Evolutionary conservation across 1,284 basidiomycete species (phyloP).

Genomic region (Moniliophthora roreri): DNA sequence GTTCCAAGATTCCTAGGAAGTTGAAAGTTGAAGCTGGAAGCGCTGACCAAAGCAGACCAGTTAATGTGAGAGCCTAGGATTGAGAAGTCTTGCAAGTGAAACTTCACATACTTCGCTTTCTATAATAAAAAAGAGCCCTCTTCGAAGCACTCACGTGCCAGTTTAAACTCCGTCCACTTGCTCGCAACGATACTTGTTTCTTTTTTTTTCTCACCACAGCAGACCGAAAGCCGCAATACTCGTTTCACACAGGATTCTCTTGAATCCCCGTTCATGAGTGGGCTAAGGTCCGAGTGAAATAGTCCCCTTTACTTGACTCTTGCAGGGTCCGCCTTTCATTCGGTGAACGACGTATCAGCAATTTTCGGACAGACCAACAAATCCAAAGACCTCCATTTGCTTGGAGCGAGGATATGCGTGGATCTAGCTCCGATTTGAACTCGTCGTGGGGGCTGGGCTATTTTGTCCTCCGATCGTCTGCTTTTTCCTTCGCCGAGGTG

Average conservation of each 20-base stretch:
- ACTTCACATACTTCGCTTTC: too few species aligned
- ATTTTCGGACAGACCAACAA: slow-evolving; percentile 28
- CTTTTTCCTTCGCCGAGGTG: slow-evolving; percentile 18
- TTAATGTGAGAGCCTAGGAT: too few species aligned
- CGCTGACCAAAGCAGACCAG: too few species aligned
- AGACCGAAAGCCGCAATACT: slow-evolving; percentile 56
- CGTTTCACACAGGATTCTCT: slow-evolving; percentile 39
- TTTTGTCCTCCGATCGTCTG: slow-evolving; percentile 15
- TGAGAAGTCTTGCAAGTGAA: too few species aligned
- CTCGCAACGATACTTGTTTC: too few species aligned
- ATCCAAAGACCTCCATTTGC: slow-evolving; percentile 28
- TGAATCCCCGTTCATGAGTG: slow-evolving; percentile 43
- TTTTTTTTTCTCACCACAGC: too few species aligned
- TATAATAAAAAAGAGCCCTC: too few species aligned
- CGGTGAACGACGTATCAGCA: slow-evolving; percentile 52
- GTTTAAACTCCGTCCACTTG: too few species aligned
- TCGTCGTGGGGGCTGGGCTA: slow-evolving; percentile 26
- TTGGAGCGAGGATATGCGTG: slow-evolving; percentile 17
- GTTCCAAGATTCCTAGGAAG: too few species aligned
- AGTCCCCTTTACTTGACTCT: slow-evolving; percentile 52
- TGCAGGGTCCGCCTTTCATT: slow-evolving; percentile 46
- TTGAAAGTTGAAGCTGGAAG: too few species aligned
- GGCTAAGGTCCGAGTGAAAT: slow-evolving; percentile 63
- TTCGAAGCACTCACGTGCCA: too few species aligned
- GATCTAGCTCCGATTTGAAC: slow-evolving; percentile 18